Conservation (phyloP, 2,329 filamentous ascomycete species). For the Mariannaea sp. region DNA sequence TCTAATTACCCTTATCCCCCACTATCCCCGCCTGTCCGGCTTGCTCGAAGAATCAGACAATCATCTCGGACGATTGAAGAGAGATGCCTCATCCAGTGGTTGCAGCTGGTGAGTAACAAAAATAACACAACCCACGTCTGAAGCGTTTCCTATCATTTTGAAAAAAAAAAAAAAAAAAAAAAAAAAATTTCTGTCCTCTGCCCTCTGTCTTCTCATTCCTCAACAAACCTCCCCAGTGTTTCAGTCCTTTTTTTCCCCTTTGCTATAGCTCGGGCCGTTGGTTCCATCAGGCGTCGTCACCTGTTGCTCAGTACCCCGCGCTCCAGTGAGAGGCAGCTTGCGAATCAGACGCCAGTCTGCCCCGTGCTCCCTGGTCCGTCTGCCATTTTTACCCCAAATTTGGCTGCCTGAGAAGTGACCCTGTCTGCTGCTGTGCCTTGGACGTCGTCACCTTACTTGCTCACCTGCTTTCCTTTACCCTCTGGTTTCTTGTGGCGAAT, state of each 20-base stretch:
- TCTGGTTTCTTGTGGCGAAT: constrained; percentile 15
- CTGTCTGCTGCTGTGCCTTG: constrained; percentile 1
- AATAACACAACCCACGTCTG: no score
- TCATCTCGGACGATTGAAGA: neutral
- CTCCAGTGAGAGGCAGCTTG: constrained; percentile 22
- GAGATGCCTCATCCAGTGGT: constrained; percentile 13
- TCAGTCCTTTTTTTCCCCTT: neutral
- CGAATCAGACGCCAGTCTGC: constrained; percentile 27
- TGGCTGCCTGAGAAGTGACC: constrained; percentile 16
- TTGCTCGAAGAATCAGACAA: neutral
- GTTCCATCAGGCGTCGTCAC: neutral
- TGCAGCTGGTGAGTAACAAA: constrained; percentile 2
- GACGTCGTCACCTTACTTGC: constrained; percentile 17
- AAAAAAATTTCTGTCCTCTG: no score
- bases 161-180: no score
- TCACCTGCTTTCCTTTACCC: constrained; percentile 27
- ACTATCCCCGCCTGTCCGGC: neutral
- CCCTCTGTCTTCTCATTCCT: no score
- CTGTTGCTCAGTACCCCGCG: constrained; percentile 29
- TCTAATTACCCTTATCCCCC: no score
- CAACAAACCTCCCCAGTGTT: no score
- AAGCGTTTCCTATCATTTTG: no score
- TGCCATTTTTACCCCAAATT: constrained; percentile 4
- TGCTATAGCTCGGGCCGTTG: neutral
- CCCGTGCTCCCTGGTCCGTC: constrained; percentile 6